Base-by-base conservation (phyloP, 768 basidiomycete species). In the Tulasnella sp. region DNA sequence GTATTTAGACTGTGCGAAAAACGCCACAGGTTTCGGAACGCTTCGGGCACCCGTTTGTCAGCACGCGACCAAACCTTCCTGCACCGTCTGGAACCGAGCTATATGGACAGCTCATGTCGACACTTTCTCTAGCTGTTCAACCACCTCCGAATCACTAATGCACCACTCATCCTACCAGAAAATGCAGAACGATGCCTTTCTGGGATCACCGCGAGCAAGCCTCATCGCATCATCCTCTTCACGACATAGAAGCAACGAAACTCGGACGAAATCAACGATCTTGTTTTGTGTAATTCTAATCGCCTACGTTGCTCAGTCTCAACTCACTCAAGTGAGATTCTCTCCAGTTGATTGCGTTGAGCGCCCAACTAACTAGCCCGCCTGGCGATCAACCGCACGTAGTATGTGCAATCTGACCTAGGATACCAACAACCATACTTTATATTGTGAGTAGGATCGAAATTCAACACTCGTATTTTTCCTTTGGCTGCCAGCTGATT, bases 341-440 rank as follows among this genome's bases (percentile, higher is more conserved):
- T n/a, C 3, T 3, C 6, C 52, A 52, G n/a, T 52, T 52, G 52
- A n/a, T 34, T 14, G 12, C 36, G 27, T 27, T 68, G 62, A 10
- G 19, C 34, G 12, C 36, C 78, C 42, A 9, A 16, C 36, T 44
- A 42, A 38, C 39, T 79, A 18, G n/a, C 62, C 21, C 1, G 24
- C 44, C 38, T 38, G 39, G 8, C 78, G 1, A 9, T 58, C 42
- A 74, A 18, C 31, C 75, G 76, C 16, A 6, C 38, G 34, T 36
- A 96, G 94, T 92, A 95, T 85, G 90, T 97, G 16, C 94, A 96
- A 84, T 90, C 91, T 0, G 89, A 88, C 1, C 86, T 95, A 38
- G 90, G 87, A 46, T 99, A 94, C 86, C 88, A 91, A 75, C 94
- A 98, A 80, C 94, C 97, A 0, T 97, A 91, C 88, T 93, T 98